Evolutionary conservation across 345 rosid species (phyloP), one percentile per base, ranked within the genome.

Genomic region (Linum tenue): DNA sequence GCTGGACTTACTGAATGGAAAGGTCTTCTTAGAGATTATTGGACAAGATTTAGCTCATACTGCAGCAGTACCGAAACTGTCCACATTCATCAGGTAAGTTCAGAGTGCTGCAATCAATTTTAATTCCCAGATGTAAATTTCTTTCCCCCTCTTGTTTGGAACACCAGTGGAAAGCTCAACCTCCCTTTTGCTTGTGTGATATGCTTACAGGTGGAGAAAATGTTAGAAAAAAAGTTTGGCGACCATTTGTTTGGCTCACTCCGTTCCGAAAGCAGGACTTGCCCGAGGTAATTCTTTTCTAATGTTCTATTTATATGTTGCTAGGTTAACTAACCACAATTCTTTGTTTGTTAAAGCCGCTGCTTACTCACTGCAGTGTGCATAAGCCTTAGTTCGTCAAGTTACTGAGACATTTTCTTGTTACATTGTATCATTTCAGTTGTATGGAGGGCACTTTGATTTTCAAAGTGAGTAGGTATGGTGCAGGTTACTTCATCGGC

Each of bases 1-100:
- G 85, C 88, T 74, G 99, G 97, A 62, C 67, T 84, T 77, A 94
- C 97, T 64, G 92, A 94, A 74, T 94, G 99, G 99, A 90, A 94
- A 80, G 97, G 96, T 72, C 96, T 94, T 59, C 92, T 94, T 55
- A 73, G 66, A 70, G 96, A 90, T 79, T 94, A 88, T 69, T 94
- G 99, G 97, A 80, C 89, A 59, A 82, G 97, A 63, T 94, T 90
- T 80, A 91, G 85, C 64, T 76, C 89, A 7, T 87, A 90, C 72
- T 94, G 99, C 71, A 79, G 64, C 55, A 79, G 81, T 73, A 81
- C 81, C 72, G 84, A 81, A 67, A 72, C 50, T 69, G 76, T 94
- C 75, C 92, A 86, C 78, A 81, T 87, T 55, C 88, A 76, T 70
- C 96, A 94, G 86, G 99, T 90, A 77, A 69, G 42, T 37, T 73